Base-by-base conservation (phyloP, 1,139 yeast genomes). In the Geotrichum aggregatum region DNA sequence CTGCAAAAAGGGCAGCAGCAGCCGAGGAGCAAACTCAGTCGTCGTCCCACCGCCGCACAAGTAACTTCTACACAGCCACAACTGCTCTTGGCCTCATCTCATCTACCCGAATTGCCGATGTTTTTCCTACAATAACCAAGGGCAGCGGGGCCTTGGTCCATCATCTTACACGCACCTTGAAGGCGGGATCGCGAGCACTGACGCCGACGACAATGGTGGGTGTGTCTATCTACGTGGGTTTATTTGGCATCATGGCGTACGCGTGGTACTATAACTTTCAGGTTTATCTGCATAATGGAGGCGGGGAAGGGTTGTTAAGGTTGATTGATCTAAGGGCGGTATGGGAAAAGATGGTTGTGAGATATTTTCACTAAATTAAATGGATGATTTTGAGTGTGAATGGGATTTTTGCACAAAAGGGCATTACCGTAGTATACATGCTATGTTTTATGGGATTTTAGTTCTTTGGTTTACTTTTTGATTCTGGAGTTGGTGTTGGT, bases 151-250 rank as follows among this genome's bases (percentile, higher is more conserved):
- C 42, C n/a, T 31, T 45, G 45, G 47, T 45, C 26, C 28, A 38
- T 13, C 44, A 46, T 30, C 24, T 43, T 28, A 33, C 50, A 26
- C 40, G 45, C 47, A 39, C 49, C 19, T 24, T 43, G 30, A 18
- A 18, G 16, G 31, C 21, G 14, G 35, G 45, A 31, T 36, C 49
- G 33, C 14, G 10, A 33, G 31, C 41, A 3, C 31, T 52, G 33
- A 21, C 28, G 8, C 50, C 55, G 11, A 52, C 34, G 44, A 56
- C 43, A 14, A 44, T 40, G 47, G 52, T 34, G 13, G 56, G 55
- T 13, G 40, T 56, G 26, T 56, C 60, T 19, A 46, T 58, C 7
- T 56, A 57, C 49, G 47, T 58, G 33, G 61, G 60, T 1, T 47
- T 58, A 1, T 49, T 58, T 19, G 56, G 60, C 6, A 44, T 57